Evolutionary conservation across 1,139 yeast genomes (phyloP), one percentile per base, ranked within the genome.

Genomic region (Blastobotrys illinoisensis): DNA sequence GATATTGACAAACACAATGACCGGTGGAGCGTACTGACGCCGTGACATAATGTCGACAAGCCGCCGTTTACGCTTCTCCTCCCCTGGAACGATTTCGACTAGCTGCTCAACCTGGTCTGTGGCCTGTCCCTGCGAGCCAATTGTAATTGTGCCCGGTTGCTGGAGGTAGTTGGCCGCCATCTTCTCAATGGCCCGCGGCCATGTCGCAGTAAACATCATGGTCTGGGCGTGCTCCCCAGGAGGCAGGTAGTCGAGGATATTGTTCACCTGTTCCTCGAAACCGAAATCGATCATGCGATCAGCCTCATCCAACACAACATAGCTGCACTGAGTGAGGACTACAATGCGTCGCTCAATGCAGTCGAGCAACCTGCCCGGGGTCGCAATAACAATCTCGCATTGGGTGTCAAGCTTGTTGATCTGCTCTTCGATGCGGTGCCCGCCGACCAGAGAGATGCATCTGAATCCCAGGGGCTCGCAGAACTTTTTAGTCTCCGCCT

Each of bases 281-380:
- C 98, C 98, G 80, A 91, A 78, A 67, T 91, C 97, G 47, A 93
- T 85, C 97, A 91, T 91, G 64, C 90, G 77, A 69, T 91, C 98
- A 1, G 97, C 97, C 70, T 91, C 98, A 72, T 91, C 98, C 76
- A 90, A 77, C 1, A 88, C 84, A 16, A 91, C 73, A 61, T 83
- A 87, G 58, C 79, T 78, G 60, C 96, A 82, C 58, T 81, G 82
- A 49, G 73, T 74, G 45, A 91, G 71, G 1, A 79, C 80, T 2
- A 90, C 61, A 14, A 86, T 74, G 24, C 82, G 81, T 54, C 88
- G 75, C 55, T 87, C 93, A 14, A 91, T 64, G 54, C 89, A 82
- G 64, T 93, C 99, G 13, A 89, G 77, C 52, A 93, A 73, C 59
- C 98, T 74, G 9, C 98, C 98, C 0, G 98, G 98, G 0, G 99